Base-by-base conservation (phyloP, 805 yeast genomes). In the Wickerhamomyces ciferrii region DNA sequence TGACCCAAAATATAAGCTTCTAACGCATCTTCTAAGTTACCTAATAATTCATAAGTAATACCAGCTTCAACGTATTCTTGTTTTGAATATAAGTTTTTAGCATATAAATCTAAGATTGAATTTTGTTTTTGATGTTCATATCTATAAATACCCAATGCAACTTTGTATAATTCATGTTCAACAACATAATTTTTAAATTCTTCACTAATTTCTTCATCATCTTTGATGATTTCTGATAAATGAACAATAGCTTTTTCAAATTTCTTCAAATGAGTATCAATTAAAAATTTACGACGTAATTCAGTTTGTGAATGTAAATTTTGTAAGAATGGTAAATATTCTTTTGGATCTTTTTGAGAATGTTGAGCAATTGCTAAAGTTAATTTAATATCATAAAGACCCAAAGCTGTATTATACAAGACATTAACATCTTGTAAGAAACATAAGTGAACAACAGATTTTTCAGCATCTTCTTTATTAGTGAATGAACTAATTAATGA, bases 291-390 rank as follows among this genome's bases (percentile, higher is more conserved):
- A 53, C 83, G 79, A 49, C 96, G 78, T 46, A 81, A 64, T 6
- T 78, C 83, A 1, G 78, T 68, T 63, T 84, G 87, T 37, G 77
- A 78, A 53, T 87, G 84, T 45, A 94, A 70, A 42, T 81, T 75
- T 59, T 89, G 96, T 53, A 94, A 73, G 65, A 94, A 94, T 43
- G 99, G 97, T 44, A 94, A 69, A 56, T 94, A 94, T 65, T 94
- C 99, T 59, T 91, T 89, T 21, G 99, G 99, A 68, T 94, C 99
- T 74, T 85, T 91, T 65, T 92, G 98, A 0, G 97, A 90, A 59
- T 90, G 94, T 62, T 95, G 98, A 0, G 99, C 99, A 48, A 94
- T 83, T 13, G 77, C 74, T 47, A 94, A 73, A 0, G 98, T 79
- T 56, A 92, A 70, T 47, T 83, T 82, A 38, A 94, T 82, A 61